Evolutionary conservation across 768 basidiomycete species (phyloP), one percentile per base, ranked within the genome.

Genomic region (Tricholoma sp.): DNA sequence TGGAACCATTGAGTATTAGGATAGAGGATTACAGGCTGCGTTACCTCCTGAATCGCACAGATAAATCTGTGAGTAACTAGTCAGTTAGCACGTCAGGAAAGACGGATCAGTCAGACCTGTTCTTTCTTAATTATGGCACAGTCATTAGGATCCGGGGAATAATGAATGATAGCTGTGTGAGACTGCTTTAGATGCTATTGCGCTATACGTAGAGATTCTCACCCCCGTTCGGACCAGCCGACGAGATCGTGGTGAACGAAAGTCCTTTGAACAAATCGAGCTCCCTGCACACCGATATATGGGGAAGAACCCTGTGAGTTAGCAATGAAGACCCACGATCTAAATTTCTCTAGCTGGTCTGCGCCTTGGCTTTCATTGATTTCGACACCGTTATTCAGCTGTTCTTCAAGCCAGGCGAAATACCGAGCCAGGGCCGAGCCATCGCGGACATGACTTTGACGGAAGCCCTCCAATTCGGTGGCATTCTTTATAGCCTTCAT

Each of bases 331-430:
- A 53, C 89, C 65, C 64, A 92, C 93, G 84, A 83, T 72, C 96
- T 77, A 63, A 81, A 97, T 62, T 82, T 73, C 72, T 94, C 89
- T 50, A 99, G 76, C 62, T 85, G 75, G 62, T 84, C 81, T 1
- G 94, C 88, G 11, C 82, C 96, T 57, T 93, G 80, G 59, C 85
- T 85, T 68, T 99, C 96, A 41, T 80, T 86, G 57, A 95, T 50
- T 56, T 75, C 77, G 15, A 73, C 75, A 0, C 85, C 90, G 6
- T 78, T 72, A 3, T 79, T 69, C 15, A 98, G 74, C 60, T 87
- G 81, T 59, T 94, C 89, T 69, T 98, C 94, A 1, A 99, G 77
- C 97, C 96, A 99, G 0, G 93, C 79, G 63, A 98, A 98, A 72
- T 98, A 99, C 12, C 87, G 81, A 7, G 82, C 84, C 48, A 98